These are phyloP conservation scores for Malassezia cuniculi DNA, from an alignment of 1,284 basidiomycete species.

Conservation along the genomic window DNA sequence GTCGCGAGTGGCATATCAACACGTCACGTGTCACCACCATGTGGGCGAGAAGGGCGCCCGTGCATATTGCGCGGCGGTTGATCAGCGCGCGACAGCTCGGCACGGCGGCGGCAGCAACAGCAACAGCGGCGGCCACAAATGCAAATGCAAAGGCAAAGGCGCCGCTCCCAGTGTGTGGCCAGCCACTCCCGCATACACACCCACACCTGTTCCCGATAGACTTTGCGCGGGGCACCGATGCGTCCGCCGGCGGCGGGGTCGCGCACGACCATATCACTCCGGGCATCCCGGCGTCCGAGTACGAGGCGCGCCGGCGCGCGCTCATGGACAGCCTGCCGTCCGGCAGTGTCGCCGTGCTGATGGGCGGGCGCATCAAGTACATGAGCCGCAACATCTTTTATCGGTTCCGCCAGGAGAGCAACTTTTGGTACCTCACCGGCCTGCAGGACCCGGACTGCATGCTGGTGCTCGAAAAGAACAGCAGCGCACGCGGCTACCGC, in stretches of 20 bases:
- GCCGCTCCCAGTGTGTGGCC: slow-evolving; percentile 51
- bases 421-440: slow-evolving; percentile 50
- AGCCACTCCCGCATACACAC: slow-evolving; percentile 63
- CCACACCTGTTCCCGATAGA: slow-evolving; percentile 57
- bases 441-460: slow-evolving; percentile 87
- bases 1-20: no score
- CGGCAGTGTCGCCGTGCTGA: slow-evolving; percentile 63
- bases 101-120: no score
- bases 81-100: no score
- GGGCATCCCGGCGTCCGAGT: slow-evolving; percentile 68
- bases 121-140: no score
- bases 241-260: slow-evolving; percentile 14
- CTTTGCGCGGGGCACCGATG: slow-evolving; percentile 18
- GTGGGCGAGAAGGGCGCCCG: no score
- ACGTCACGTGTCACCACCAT: no score
- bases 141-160: background rate
- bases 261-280: slow-evolving; percentile 59
- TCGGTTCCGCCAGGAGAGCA: slow-evolving; percentile 66
- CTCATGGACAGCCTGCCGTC: slow-evolving; percentile 69
- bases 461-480: slow-evolving; percentile 50
- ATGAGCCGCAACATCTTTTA: slow-evolving; percentile 55
- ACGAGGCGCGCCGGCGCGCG: slow-evolving; percentile 59
- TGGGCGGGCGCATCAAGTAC: slow-evolving; percentile 69
- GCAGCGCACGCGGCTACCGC: slow-evolving; percentile 58
- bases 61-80: no score